Base-by-base conservation (phyloP, 164 flowering plant species). In the Amborella trichopoda region DNA sequence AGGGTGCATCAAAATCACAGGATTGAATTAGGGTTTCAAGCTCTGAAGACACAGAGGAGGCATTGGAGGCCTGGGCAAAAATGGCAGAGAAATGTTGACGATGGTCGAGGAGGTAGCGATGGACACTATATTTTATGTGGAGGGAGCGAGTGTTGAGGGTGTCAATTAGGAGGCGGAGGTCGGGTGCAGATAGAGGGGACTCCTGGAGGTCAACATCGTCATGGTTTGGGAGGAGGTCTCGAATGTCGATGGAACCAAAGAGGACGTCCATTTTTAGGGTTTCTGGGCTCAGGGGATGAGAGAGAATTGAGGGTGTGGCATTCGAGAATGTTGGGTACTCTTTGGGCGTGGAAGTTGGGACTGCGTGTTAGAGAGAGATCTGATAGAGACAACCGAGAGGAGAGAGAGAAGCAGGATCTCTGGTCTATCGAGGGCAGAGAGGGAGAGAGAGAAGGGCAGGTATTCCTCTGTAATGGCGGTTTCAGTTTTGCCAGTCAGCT, bases 81-180 rank as follows among this genome's bases (percentile, higher is more conserved):
- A 86, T 74, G 17, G 65, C 40, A 40, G 82, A 58, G 70, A 91
- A 84, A 50, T 81, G 75, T 26, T 46, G 28, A 53, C 60, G 77
- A 63, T 93, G 81, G 4, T 88, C 53, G 46, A 56, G 57, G 64
- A 93, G 46, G 71, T 88, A 85, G 48, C 69, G 28, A 10, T 46
- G 81, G 55, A 82, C 84, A 44, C 65, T 72, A 28, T 83, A 63
- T 27, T 84, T 82, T 67, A 93, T 84, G 42, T 61, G 65, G 37
- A 66, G 76, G 16, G 96, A 84, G 46, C 75, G 95, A 21, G 74
- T 32, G 41, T 93, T 77, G 44, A 93, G 81, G 18, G 81, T 77
- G 46, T 63, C 63, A 65, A 84, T 81, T 36, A 88, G 74, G 70
- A 93, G 95, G 58, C 82, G 99, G 73, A 93, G 99, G 67, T 93